Percentiles rank a stretch among this genome's conserved stretches.
Evolutionary conservation across 805 yeast genomes (phyloP).

Genomic region (Priceomyces melissophilus): DNA sequence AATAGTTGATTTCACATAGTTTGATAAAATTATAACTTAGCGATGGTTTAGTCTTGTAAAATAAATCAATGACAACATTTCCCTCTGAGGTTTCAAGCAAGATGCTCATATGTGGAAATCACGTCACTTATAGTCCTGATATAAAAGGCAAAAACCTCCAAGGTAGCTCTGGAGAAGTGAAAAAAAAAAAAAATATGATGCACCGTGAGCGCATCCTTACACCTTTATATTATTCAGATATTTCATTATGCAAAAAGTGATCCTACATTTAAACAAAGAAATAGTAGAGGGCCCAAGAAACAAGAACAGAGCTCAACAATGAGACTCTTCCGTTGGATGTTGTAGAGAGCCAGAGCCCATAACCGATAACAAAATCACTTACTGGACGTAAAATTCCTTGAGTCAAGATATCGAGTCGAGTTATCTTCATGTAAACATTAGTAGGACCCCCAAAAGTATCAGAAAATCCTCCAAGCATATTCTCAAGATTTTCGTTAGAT

Average conservation of each 20-base stretch:
- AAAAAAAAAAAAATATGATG: too few species aligned
- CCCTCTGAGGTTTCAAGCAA: conserved; percentile 37
- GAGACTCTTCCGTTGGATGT: conserved; percentile 32
- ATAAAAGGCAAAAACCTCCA: conserved; percentile 1
- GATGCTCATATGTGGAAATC: conserved; percentile 32
- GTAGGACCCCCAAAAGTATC: conserved; percentile 38
- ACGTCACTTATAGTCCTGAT: neutral
- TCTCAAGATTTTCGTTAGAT: conserved; percentile 9
- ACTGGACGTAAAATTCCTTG: conserved; percentile 23
- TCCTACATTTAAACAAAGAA: neutral
- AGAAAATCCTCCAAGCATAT: conserved; percentile 4
- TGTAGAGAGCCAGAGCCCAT: conserved; percentile 31
- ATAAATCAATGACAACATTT: conserved; percentile 50
- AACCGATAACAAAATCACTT: conserved; percentile 31
- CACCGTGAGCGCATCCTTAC: conserved; percentile 1
- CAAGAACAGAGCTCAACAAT: conserved; percentile 14
- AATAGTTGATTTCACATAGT: conserved; percentile 51
- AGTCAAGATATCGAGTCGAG: conserved; percentile 25
- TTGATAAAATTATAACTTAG: conserved; percentile 49
- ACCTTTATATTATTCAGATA: neutral
- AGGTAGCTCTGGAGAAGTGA: neutral
- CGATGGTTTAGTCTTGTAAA: conserved; percentile 28
- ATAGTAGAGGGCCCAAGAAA: conserved; percentile 8
- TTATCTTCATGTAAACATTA: conserved; percentile 33
- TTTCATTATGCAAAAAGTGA: too few species aligned